Percentiles rank a stretch among this genome's conserved stretches.
These are phyloP conservation scores for Colletotrichum tabaci DNA, from an alignment of 2,329 filamentous ascomycete species.

Conservation along the genomic window DNA sequence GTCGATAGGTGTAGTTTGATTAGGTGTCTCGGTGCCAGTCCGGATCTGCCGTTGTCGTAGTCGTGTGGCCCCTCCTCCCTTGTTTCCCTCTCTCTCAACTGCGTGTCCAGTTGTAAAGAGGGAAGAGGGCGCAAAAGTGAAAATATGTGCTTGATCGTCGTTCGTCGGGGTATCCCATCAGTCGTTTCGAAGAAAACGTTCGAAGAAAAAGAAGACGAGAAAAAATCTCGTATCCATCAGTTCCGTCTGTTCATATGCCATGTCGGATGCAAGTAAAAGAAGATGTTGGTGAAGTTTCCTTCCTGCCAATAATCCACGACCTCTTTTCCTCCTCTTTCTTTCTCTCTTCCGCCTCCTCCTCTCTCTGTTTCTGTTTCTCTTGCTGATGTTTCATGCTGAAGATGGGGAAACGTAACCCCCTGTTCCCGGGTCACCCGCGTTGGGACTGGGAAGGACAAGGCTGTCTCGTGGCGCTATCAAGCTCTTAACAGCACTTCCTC, in stretches of 20 bases:
- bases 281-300: background rate
- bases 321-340: background rate
- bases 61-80: background rate
- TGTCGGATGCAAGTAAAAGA: conserved; percentile 8
- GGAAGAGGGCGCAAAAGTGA: background rate
- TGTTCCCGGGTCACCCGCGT: background rate
- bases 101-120: background rate
- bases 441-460: background rate
- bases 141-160: conserved; percentile 1
- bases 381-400: background rate
- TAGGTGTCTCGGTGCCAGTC: conserved; percentile 5
- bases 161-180: background rate
- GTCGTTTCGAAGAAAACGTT: background rate
- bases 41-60: background rate
- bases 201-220: no score
- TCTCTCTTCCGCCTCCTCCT: background rate
- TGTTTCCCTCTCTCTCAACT: background rate
- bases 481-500: conserved; percentile 48
- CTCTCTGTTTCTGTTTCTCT: background rate
- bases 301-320: background rate
- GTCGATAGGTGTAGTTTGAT: background rate
- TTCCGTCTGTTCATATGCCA: conserved; percentile 7
- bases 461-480: conserved; percentile 35
- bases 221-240: background rate
- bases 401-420: background rate